phyloP scores from a whole-genome alignment of 352 stramenopile species.

The Elongisporangium senticosum region DNA sequence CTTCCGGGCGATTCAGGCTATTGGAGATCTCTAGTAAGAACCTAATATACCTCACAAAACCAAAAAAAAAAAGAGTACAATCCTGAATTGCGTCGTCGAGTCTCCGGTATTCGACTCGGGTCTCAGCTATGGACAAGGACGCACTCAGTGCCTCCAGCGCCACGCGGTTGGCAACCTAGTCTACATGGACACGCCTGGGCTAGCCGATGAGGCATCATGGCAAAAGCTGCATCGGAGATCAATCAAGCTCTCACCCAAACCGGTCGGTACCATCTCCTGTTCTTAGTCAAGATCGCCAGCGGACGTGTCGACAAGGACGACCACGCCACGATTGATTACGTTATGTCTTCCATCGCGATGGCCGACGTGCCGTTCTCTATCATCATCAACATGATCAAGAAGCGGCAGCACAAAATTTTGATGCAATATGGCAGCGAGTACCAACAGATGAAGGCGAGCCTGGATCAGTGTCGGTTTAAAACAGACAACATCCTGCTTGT shows the following conservation, averaged over 20 bases:
- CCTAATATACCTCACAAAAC: too few relatives aligned
- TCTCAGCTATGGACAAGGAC: slow-evolving; percentile 5
- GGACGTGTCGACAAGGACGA: slow-evolving; percentile 14
- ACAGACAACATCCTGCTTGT: slow-evolving; percentile 11
- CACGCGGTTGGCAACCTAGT: slow-evolving; percentile 3
- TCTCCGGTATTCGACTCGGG: slow-evolving; percentile 7
- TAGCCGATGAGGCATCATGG: slow-evolving; percentile 4
- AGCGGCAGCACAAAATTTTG: slow-evolving; percentile 10
- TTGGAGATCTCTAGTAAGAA: too few relatives aligned
- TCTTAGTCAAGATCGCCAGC: slow-evolving; percentile 17
- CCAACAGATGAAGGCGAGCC: slow-evolving; percentile 5
- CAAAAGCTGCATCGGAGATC: slow-evolving; percentile 6
- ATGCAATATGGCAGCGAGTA: slow-evolving; percentile 7
- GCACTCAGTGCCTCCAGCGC: slow-evolving; percentile 12
- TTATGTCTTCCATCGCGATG: slow-evolving; percentile 12
- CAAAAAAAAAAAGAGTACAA: slow-evolving; percentile 21
- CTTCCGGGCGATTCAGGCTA: too few relatives aligned
- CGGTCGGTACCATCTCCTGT: slow-evolving; percentile 19
- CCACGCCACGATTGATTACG: slow-evolving; percentile 13
- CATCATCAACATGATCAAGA: slow-evolving; percentile 17
- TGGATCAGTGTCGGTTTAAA: slow-evolving; percentile 7
- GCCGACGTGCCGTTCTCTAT: slow-evolving; percentile 9
- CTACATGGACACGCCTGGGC: slow-evolving; percentile 21
- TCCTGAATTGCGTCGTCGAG: slow-evolving; percentile 19
- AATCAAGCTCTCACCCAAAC: slow-evolving; percentile 10